Conservation (phyloP, 2,329 filamentous ascomycete species). For the Penicillium sumatraense region DNA sequence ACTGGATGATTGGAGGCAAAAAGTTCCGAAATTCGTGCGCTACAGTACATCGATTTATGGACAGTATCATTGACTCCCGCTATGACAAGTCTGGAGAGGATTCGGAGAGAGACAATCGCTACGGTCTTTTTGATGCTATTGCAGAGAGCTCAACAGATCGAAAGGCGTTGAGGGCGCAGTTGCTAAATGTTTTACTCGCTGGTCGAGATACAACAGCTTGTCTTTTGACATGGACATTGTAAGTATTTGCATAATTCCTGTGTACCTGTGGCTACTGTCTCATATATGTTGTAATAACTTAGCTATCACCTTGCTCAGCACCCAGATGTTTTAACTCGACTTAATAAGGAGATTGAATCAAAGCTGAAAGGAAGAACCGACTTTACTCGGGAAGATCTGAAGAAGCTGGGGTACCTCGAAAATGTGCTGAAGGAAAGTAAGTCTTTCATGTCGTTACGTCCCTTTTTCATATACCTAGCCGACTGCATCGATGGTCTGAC, state of each 20-base stretch:
- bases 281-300: not conserved
- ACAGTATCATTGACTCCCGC: not conserved
- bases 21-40: not conserved
- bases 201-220: not conserved
- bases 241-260: not conserved
- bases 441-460: not conserved
- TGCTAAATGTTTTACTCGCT: not conserved
- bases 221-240: not conserved
- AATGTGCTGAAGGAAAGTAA: not conserved
- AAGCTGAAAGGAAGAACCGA: not conserved
- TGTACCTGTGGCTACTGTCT: not conserved
- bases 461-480: not conserved
- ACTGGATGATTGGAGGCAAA: not conserved
- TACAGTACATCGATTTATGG: not conserved
- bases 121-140: not conserved
- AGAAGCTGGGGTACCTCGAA: not conserved
- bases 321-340: not conserved
- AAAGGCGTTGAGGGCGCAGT: not conserved
- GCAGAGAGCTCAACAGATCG: not conserved
- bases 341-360: not conserved
- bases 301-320: not conserved
- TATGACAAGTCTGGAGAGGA: not conserved
- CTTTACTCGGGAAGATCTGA: not conserved
- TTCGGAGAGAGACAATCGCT: not conserved
- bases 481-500: not conserved